Base-by-base conservation (phyloP, 2,329 filamentous ascomycete genomes). In the Phaeosphaeria sp. region DNA sequence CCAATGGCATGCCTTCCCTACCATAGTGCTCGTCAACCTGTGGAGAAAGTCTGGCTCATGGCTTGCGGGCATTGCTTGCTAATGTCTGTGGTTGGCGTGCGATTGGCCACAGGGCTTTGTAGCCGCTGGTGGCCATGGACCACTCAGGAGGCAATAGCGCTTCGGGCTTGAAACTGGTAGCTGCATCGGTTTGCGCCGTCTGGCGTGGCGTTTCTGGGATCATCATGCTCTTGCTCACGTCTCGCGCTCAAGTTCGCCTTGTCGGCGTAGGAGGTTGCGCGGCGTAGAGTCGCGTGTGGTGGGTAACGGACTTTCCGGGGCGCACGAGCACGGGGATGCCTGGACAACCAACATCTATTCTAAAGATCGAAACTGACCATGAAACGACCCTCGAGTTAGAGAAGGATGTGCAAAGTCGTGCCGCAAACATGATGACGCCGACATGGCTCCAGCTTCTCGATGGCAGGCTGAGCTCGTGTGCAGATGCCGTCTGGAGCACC, bases 71-170 rank as follows among this genome's bases (percentile, higher is more conserved):
- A 59, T 66, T 56, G 58, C 46, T 52, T 56, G 36, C 60, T 59
- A 44, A 48, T 58, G 23, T 46, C 33, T 52, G 42, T 43, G 27
- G 50, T 46, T n/a, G 56, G 22, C 13, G 5, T 54, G 23, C 63
- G 55, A 69, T 70, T 70, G 67, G 67, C 30, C 30, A 33, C 22
- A 48, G 49, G 10, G 25, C 44, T 48, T 39, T 52, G 64, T 71
- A 72, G 63, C 67, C 70, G 70, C 70, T 63, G 56, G 66, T 60
- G 54, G 62, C 48, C 54, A 44, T 62, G 52, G 58, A 60, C 70
- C 69, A 73, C 62, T 70, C 62, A 64, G 60, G 43, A 59, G 48
- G 58, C 68, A 70, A 71, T 73, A 72, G 69, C 70, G 70, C 67
- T 66, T 72, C 60, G 50, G 47, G 54, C 25, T 56, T 63, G 65